phyloP scores from a whole-genome alignment of 768 basidiomycete genomes.

The Pleurotus giganteus region DNA sequence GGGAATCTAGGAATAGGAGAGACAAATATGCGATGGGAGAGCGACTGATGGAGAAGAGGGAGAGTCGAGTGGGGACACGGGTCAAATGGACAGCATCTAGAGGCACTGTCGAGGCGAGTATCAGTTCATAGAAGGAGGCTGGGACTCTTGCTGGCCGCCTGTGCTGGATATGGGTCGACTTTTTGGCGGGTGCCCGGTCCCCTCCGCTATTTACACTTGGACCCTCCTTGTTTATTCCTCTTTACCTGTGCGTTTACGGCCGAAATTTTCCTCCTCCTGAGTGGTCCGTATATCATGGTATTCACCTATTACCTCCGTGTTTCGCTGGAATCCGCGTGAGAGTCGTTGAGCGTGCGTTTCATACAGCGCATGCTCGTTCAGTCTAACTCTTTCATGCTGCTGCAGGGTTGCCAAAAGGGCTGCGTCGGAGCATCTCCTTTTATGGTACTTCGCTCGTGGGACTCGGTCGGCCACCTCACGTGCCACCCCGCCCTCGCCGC shows the following conservation, averaged over 20 bases:
- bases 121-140: not conserved
- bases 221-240: conserved; percentile 10
- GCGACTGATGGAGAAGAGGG: not conserved
- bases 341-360: not conserved
- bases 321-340: not conserved
- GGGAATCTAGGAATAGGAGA: conserved; percentile 4
- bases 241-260: conserved; percentile 7
- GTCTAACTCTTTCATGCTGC: not conserved
- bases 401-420: not conserved
- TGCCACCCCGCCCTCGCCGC: not conserved
- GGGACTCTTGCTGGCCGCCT: conserved; percentile 1
- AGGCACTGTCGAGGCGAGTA: not conserved
- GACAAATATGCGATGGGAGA: not conserved
- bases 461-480: not conserved
- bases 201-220: conserved; percentile 10
- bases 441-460: not conserved
- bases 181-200: conserved; percentile 9
- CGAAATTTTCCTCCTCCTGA: conserved; percentile 5
- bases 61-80: conserved; percentile 4
- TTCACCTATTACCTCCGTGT: not conserved
- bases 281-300: conserved; percentile 3
- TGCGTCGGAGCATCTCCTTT: not conserved
- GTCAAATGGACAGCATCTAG: conserved; percentile 8
- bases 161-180: conserved; percentile 9
- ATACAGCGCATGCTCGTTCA: not conserved